These are phyloP conservation scores for Lachnellula willkommii DNA, from an alignment of 2,329 filamentous ascomycete species.

Conservation along the genomic window DNA sequence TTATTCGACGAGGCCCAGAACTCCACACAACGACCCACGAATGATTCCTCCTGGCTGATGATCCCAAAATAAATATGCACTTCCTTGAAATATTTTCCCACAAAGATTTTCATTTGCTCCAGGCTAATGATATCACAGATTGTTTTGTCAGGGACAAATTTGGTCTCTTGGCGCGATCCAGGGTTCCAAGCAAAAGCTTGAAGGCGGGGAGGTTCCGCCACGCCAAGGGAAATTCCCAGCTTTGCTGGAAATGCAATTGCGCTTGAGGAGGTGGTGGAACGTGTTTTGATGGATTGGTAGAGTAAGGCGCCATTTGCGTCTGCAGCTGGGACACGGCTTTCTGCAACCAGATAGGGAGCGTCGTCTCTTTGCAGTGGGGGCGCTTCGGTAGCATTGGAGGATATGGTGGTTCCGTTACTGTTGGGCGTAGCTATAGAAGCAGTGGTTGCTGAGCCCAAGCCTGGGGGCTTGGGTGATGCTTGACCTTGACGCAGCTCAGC, in stretches of 20 bases:
- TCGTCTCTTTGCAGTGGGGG: conserved; percentile 21
- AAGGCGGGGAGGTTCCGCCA: conserved; percentile 31
- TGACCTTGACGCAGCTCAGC: not conserved
- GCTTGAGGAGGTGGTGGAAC: conserved; percentile 27
- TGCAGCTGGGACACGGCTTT: conserved; percentile 3
- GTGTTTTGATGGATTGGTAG: conserved; percentile 9
- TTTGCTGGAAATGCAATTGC: conserved; percentile 32
- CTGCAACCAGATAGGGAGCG: conserved; percentile 24
- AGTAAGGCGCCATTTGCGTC: conserved; percentile 2
- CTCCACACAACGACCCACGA: conserved; percentile 19
- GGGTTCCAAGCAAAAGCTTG: conserved; percentile 36
- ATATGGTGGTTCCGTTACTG: not conserved
- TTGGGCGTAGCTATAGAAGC: not conserved
- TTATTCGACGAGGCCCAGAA: conserved; percentile 28
- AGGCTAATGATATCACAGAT: conserved; percentile 26
- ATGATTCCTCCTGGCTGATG: conserved; percentile 27
- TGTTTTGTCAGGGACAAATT: conserved; percentile 14
- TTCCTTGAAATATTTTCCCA: conserved; percentile 28
- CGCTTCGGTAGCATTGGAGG: not conserved
- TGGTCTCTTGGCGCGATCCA: conserved; percentile 30
- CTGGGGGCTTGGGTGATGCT: not conserved
- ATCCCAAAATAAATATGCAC: conserved; percentile 33
- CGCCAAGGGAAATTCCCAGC: conserved; percentile 31
- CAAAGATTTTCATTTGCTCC: conserved; percentile 24
- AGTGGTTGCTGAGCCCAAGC: not conserved